Percentiles rank a stretch among this genome's conserved stretches.
Conservation (phyloP, 73 alveolate species). For the Paramecium sexaurelia region DNA sequence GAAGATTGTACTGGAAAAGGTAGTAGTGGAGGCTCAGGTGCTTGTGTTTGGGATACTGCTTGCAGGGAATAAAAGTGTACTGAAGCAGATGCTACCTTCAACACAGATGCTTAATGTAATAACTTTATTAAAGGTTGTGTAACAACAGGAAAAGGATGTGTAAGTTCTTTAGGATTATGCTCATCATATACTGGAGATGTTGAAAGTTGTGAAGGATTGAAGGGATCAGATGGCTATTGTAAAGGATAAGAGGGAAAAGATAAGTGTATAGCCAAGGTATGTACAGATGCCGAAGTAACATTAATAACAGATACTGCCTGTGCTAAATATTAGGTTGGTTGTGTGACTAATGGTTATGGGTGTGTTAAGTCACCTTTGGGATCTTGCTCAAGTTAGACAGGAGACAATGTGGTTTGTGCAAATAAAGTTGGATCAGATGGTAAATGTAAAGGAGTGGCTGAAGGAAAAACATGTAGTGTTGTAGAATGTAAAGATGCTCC, state of each 20-base stretch:
- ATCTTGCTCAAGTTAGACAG: constrained; percentile 15
- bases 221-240: constrained; percentile 55
- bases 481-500: neutral
- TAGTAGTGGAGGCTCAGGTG: neutral
- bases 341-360: constrained; percentile 33
- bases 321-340: constrained; percentile 5
- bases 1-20: constrained; percentile 36
- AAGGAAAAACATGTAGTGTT: constrained; percentile 6
- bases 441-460: constrained; percentile 12
- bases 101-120: constrained; percentile 28
- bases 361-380: constrained; percentile 46
- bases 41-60: constrained; percentile 36
- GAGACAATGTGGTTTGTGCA: neutral
- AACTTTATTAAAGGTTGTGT: constrained; percentile 34
- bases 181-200: neutral
- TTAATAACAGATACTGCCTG: neutral
- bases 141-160: constrained; percentile 47
- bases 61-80: constrained; percentile 22
- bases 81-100: constrained; percentile 3
- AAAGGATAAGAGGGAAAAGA: neutral
- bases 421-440: constrained; percentile 37
- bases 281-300: constrained; percentile 9
- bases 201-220: neutral
- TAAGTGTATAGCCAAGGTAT: neutral
- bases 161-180: neutral